Evolutionary conservation across 495 filamentous ascomycete genomes (phyloP).

Genomic region (Penicillium roqueforti): DNA sequence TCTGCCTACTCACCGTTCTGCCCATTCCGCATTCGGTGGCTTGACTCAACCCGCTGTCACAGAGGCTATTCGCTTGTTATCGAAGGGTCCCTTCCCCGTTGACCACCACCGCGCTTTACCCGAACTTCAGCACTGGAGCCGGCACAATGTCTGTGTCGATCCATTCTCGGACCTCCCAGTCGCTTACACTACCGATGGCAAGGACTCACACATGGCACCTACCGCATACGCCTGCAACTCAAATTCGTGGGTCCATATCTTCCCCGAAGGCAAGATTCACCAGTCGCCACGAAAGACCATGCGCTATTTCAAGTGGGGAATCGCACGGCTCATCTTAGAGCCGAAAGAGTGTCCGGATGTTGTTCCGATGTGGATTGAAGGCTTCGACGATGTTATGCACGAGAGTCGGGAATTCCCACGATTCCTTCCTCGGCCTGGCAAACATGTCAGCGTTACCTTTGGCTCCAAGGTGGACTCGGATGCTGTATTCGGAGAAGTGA

Average conservation of each 20-base stretch:
- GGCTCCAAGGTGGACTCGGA: conserved; percentile 48
- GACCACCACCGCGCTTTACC: conserved; percentile 34
- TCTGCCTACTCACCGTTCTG: conserved; percentile 77
- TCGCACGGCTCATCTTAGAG: conserved; percentile 85
- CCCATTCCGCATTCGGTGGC: conserved; percentile 64
- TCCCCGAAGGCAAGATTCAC: conserved; percentile 91
- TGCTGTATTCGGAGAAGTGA: conserved; percentile 58
- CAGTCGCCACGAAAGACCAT: conserved; percentile 74
- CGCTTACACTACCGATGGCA: conserved; percentile 47
- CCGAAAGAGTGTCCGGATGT: conserved; percentile 75
- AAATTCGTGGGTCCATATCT: conserved; percentile 86
- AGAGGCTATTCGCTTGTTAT: conserved; percentile 79
- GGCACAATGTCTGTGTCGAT: conserved; percentile 44
- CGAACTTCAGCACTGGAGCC: conserved; percentile 37
- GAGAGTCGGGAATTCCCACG: conserved; percentile 75
- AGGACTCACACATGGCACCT: conserved; percentile 54
- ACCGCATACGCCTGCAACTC: conserved; percentile 58
- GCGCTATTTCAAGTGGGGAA: conserved; percentile 97
- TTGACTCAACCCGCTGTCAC: conserved; percentile 87
- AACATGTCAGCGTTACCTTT: conserved; percentile 70
- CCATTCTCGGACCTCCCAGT: conserved; percentile 47
- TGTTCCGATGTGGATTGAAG: conserved; percentile 91
- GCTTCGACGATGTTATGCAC: conserved; percentile 78
- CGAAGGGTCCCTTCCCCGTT: conserved; percentile 53
- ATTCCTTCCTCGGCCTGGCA: conserved; percentile 71